A percentile compares a stretch with the other conserved stretches of the same genome.
Evolutionary conservation across 148 eudicot genomes (phyloP).

Genomic region (Fagopyrum homotropicum): DNA sequence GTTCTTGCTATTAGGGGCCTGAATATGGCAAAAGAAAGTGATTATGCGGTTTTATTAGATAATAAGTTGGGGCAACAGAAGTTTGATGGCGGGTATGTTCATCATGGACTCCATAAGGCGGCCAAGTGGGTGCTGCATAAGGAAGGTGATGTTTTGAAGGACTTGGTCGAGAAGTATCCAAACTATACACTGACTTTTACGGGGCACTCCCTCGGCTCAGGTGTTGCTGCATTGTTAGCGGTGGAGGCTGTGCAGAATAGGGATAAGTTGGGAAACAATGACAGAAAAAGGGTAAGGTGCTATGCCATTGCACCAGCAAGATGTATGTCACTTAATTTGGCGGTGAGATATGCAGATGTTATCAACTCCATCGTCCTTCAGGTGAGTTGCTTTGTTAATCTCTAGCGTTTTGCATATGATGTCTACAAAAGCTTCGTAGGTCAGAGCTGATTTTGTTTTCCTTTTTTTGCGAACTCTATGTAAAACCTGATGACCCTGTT

Average conservation of each 20-base stretch:
- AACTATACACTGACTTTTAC: slow-evolving; percentile 69
- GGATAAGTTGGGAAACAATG: slow-evolving; percentile 56
- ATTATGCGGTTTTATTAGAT: slow-evolving; percentile 78
- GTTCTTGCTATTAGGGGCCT: slow-evolving; percentile 87
- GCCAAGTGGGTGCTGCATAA: slow-evolving; percentile 70
- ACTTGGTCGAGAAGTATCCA: slow-evolving; percentile 53
- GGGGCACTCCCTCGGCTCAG: slow-evolving; percentile 97
- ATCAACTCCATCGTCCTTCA: slow-evolving; percentile 91
- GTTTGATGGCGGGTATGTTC: slow-evolving; percentile 96
- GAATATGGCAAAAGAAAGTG: slow-evolving; percentile 78
- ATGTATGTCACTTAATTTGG: slow-evolving; percentile 92
- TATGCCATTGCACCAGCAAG: slow-evolving; percentile 96
- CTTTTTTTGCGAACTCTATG: not conserved
- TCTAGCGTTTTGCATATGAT: not conserved
- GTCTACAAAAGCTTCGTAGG: not conserved
- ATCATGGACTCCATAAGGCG: slow-evolving; percentile 76
- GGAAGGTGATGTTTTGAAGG: slow-evolving; percentile 62
- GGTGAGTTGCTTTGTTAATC: slow-evolving; percentile 33
- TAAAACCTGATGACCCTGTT: not conserved
- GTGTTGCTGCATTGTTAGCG: slow-evolving; percentile 78
- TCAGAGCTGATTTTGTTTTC: not conserved
- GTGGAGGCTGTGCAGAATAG: slow-evolving; percentile 67
- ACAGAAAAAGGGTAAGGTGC: slow-evolving; percentile 74
- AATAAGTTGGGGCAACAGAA: slow-evolving; percentile 80
- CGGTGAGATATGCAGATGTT: slow-evolving; percentile 94